Evolutionary conservation across 2,329 filamentous ascomycete species (phyloP).

Genomic region (Apiospora arundinis): DNA sequence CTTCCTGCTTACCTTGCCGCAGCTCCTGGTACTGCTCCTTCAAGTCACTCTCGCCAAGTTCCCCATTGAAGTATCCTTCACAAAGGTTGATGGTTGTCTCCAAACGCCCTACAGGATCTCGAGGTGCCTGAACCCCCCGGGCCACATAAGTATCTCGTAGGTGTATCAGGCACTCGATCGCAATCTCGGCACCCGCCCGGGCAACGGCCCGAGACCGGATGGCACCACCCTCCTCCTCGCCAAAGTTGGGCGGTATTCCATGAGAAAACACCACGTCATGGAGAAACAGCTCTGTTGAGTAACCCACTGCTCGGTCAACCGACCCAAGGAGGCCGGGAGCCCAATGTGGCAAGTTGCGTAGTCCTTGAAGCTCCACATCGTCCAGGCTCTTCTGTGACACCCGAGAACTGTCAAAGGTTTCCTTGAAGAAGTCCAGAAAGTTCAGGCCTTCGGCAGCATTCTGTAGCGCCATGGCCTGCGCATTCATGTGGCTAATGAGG

Average conservation of each 20-base stretch:
- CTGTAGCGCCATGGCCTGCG: slow-evolving; percentile 52
- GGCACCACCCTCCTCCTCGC: slow-evolving; percentile 40
- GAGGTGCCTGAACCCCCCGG: slow-evolving; percentile 48
- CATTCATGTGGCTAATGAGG: slow-evolving; percentile 51
- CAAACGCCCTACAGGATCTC: slow-evolving; percentile 50
- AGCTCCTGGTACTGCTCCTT: slow-evolving; percentile 42
- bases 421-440: slow-evolving; percentile 54
- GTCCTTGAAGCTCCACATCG: slow-evolving; percentile 38
- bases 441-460: slow-evolving; percentile 52
- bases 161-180: slow-evolving; percentile 52
- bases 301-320: slow-evolving; percentile 50
- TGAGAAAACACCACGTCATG: slow-evolving; percentile 49
- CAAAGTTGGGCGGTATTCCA: slow-evolving; percentile 38
- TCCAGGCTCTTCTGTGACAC: slow-evolving; percentile 37
- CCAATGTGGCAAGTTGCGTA: slow-evolving; percentile 52
- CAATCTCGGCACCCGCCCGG: slow-evolving; percentile 48
- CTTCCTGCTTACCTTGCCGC: slow-evolving; percentile 43
- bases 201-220: slow-evolving; percentile 41
- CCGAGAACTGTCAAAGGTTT: slow-evolving; percentile 41
- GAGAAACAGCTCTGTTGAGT: slow-evolving; percentile 51
- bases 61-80: slow-evolving; percentile 42
- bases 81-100: slow-evolving; percentile 52
- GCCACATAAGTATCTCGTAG: slow-evolving; percentile 54
- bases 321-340: slow-evolving; percentile 57
- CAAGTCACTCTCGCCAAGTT: slow-evolving; percentile 32